Base-by-base conservation (phyloP, 2,329 filamentous ascomycete genomes). In the Tolypocladium cylindrosporum region DNA sequence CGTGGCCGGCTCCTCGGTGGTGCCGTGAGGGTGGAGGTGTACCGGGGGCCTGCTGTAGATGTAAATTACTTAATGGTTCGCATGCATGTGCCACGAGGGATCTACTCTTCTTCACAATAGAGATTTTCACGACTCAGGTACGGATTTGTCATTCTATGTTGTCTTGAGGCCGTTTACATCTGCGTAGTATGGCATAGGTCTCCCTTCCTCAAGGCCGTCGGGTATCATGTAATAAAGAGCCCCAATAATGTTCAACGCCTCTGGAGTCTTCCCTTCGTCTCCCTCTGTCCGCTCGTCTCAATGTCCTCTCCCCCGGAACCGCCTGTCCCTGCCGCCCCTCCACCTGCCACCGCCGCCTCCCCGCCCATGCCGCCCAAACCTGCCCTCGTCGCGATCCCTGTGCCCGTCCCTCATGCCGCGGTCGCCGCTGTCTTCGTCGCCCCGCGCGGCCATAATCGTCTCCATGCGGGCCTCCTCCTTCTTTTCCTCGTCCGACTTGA, bases 401-500 rank as follows among this genome's bases (percentile, higher is more conserved):
- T 63, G 69, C 52, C 68, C 67, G 21, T 76, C 72, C 42, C 71
- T 66, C 41, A 66, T 50, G 24, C 55, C 61, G 31, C 67, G 65
- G 24, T 75, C 73, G 48, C 71, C 67, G 19, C 16, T 9, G 21
- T 74, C 74, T 21, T 73, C 74, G 7, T 77, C 74, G 55, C 60
- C 64, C 43, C 61, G 55, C 57, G 63, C 59, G 6, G 55, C 40
- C 34, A 43, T 42, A 0, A 14, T 36, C 31, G 16, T 39, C 31
- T 70, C 75, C 63, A 62, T 71, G 64, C 61, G 65, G 5, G 60
- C 43, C 10, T 72, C 72, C 27, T 77, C 82, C 71, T 75, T 82
- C 63, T 85, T 83, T 69, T 87, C 81, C 65, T 85, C 83, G 56
- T 84, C 81, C 19, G 81, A 77, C 77, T 87, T 89, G 62, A 88